These are phyloP conservation scores for Coemansia sp. DNA, from an alignment of 192 early-diverging fungal genomes.

Conservation along the genomic window DNA sequence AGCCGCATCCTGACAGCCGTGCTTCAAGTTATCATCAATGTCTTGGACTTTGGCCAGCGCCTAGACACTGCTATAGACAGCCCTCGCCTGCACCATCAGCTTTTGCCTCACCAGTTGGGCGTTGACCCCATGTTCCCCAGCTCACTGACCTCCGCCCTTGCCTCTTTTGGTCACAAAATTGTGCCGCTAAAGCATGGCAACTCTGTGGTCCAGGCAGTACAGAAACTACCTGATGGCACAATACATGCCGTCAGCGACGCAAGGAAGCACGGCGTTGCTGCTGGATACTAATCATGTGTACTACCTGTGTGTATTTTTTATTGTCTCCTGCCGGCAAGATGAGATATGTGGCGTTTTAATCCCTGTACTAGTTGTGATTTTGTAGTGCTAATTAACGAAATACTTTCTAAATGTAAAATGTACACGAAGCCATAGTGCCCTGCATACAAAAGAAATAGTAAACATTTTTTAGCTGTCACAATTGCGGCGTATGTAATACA, in stretches of 20 bases:
- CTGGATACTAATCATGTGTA: conserved; percentile 47
- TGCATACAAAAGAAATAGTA: not conserved
- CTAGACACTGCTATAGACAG: conserved; percentile 70
- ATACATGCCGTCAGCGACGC: conserved; percentile 66
- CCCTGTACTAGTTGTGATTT: conserved; percentile 3
- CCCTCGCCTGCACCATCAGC: conserved; percentile 89
- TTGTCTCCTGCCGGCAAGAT: not conserved
- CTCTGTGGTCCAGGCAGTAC: conserved; percentile 64
- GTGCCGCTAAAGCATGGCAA: conserved; percentile 30
- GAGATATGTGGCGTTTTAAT: not conserved
- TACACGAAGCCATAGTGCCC: not conserved
- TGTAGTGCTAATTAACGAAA: not conserved
- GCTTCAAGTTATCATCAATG: conserved; percentile 73
- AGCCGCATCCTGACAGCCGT: conserved; percentile 80
- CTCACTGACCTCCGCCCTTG: conserved; percentile 35
- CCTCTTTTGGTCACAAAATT: conserved; percentile 51
- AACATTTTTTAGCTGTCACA: not conserved
- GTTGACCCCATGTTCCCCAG: conserved; percentile 55
- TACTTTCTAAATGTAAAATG: not conserved
- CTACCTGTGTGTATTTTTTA: not conserved
- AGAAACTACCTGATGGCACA: conserved; percentile 45
- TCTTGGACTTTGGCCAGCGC: conserved; percentile 71
- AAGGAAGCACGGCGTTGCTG: conserved; percentile 67
- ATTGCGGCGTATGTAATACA: not conserved
- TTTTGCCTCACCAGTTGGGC: conserved; percentile 74